Evolutionary conservation across 768 basidiomycete genomes (phyloP), one percentile per base, ranked within the genome.

Genomic region (Plicaturopsis crispa): DNA sequence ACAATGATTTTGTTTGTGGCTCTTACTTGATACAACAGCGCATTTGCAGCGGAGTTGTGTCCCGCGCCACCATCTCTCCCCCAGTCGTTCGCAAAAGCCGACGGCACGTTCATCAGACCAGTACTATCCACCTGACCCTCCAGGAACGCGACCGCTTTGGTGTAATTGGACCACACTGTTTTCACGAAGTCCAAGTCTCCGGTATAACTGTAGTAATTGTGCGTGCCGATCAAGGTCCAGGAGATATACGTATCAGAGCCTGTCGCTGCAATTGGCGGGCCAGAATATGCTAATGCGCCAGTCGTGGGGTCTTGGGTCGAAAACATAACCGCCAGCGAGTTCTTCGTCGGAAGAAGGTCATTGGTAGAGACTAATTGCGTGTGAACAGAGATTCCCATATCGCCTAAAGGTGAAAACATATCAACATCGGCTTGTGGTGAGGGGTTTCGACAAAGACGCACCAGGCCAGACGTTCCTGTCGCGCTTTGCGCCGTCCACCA

Each of bases 171-270:
- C 73, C 75, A 79, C 3, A 73, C 55, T 4, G 36, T 52, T 41
- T 66, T 42, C n/a, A 77, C 46, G 74, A 73, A 78, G 0, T 48
- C 65, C 3, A 46, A 51, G 49, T 79, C 75, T 0, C 75, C 76
- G 1, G 72, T 67, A 47, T 68, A 79, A 4, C 75, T 50, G 44
- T 62, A 70, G 51, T 79, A 79, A 48, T 77, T 78, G 69, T 67
- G n/a, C 7, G 67, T 68, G n/a, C 76, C 75, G 43, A 79, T 71
- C 17, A 79, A 57, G 13, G 75, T 77, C 75, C 75, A 78, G 16
- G 63, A 65, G 49, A 77, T 74, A 44, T 79, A 79, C 0, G 76
- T 78, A 46, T 72, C 71, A n/a, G n/a, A n/a, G n/a, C n/a, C n/a
- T n/a, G n/a, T n/a, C 34, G 61, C 72, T n/a, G n/a, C n/a, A n/a